Evolutionary conservation across 2,329 filamentous ascomycete genomes (phyloP).

Genomic region (Pseudogymnoascus sp.): DNA sequence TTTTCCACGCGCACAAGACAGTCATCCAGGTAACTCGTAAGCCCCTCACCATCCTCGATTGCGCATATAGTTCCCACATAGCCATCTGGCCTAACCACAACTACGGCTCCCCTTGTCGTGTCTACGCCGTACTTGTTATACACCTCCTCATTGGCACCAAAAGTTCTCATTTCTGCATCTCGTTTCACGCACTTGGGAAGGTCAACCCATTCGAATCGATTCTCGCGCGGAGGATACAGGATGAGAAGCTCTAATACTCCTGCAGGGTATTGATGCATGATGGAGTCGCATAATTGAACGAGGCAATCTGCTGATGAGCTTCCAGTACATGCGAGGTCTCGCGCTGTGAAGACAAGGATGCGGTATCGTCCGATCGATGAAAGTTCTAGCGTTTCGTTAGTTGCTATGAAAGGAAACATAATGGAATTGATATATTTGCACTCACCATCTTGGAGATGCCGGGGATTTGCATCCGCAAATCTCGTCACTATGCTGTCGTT

Average conservation of each 20-base stretch:
- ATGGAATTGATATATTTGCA: not conserved
- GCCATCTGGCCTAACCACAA: constrained; percentile 64
- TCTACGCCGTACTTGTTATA: constrained; percentile 65
- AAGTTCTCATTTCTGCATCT: constrained; percentile 58
- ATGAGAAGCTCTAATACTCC: constrained; percentile 61
- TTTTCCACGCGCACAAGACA: not conserved
- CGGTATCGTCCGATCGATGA: constrained; percentile 24
- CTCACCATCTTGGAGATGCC: constrained; percentile 26
- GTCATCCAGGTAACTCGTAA: constrained; percentile 12
- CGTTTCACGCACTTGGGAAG: constrained; percentile 49
- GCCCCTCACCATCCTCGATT: constrained; percentile 27
- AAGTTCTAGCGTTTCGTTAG: constrained; percentile 16
- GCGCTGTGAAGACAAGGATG: constrained; percentile 19
- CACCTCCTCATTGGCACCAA: constrained; percentile 42
- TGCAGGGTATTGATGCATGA: constrained; percentile 38
- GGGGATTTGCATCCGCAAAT: constrained; percentile 23
- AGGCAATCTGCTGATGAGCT: constrained; percentile 14
- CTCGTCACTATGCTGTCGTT: constrained; percentile 22
- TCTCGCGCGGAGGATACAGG: constrained; percentile 34
- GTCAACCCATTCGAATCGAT: constrained; percentile 16
- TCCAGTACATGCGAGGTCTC: constrained; percentile 15
- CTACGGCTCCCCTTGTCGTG: constrained; percentile 45
- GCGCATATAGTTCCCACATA: constrained; percentile 56
- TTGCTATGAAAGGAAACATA: constrained; percentile 2
- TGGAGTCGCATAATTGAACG: constrained; percentile 9